Percentiles rank a stretch among this genome's conserved stretches.
Conservation (phyloP, 345 rosid species). For the Eucalyptus lansdowneana region DNA sequence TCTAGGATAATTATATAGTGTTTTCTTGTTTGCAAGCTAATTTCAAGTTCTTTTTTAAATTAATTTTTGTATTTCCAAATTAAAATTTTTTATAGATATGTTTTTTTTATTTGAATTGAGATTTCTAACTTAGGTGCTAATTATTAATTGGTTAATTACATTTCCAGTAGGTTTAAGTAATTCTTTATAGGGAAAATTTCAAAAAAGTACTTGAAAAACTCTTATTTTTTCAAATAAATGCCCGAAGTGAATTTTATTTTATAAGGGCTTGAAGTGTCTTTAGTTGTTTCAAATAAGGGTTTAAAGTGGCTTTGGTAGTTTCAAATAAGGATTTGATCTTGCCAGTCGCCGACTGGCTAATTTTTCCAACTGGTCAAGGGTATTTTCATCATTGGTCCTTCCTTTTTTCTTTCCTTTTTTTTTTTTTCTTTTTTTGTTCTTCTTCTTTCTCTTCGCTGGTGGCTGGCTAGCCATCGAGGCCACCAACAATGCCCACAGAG, state of each 20-base stretch:
- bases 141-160: not conserved
- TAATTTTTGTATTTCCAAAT: not conserved
- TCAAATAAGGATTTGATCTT: too few relatives aligned
- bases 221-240: too few relatives aligned
- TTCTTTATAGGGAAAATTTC: not conserved
- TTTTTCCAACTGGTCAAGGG: accelerated
- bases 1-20: not conserved
- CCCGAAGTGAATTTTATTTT: accelerated
- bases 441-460: accelerated
- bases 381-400: too few relatives aligned
- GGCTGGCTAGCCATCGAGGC: accelerated
- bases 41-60: not conserved
- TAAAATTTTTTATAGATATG: not conserved
- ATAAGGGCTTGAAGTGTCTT: too few relatives aligned
- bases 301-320: accelerated
- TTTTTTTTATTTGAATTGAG: accelerated
- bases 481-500: too few relatives aligned
- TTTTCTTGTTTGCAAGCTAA: not conserved
- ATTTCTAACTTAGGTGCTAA: not conserved
- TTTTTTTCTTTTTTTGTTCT: too few relatives aligned
- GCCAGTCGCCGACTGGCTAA: accelerated
- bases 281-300: too few relatives aligned
- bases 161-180: not conserved
- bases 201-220: accelerated
- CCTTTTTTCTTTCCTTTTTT: too few relatives aligned